Evolutionary conservation across 768 basidiomycete species (phyloP).

Genomic region (Obba rivulosa): DNA sequence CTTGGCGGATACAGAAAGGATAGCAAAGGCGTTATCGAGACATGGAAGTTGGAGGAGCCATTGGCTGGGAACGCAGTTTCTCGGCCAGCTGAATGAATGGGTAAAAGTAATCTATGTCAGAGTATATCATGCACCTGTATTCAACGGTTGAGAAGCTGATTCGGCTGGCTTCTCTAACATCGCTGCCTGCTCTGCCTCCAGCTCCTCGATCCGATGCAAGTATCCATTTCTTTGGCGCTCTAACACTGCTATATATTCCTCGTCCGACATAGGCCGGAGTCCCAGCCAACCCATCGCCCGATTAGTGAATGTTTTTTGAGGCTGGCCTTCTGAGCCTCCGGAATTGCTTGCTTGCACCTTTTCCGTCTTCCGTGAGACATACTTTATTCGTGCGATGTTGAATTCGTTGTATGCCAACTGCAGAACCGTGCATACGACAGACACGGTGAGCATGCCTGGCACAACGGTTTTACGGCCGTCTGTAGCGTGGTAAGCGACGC

Average conservation of each 20-base stretch:
- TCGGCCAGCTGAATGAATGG: background rate
- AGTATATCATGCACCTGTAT: background rate
- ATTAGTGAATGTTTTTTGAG: slow-evolving; percentile 27
- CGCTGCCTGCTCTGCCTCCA: slow-evolving; percentile 35
- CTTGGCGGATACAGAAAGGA: slow-evolving; percentile 58
- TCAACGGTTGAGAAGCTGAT: background rate
- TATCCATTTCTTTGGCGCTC: slow-evolving; percentile 51
- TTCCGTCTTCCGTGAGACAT: slow-evolving; percentile 32
- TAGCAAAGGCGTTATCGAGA: slow-evolving; percentile 59
- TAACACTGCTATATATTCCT: slow-evolving; percentile 62
- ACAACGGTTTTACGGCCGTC: slow-evolving; percentile 55
- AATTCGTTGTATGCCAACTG: slow-evolving; percentile 72
- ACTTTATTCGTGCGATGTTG: slow-evolving; percentile 53
- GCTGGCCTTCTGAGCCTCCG: background rate
- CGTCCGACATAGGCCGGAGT: slow-evolving; percentile 56
- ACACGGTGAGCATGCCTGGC: slow-evolving; percentile 58
- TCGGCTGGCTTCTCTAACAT: background rate
- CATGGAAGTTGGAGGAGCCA: slow-evolving; percentile 37
- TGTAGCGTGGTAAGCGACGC: slow-evolving; percentile 24
- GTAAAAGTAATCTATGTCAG: background rate
- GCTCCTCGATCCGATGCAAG: slow-evolving; percentile 50
- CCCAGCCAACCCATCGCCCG: slow-evolving; percentile 43
- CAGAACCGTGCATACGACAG: slow-evolving; percentile 50
- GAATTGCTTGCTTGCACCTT: background rate
- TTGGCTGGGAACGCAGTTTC: background rate